Evolutionary conservation across 1,284 basidiomycete genomes (phyloP).

Genomic region (Cryptococcus floricola): DNA sequence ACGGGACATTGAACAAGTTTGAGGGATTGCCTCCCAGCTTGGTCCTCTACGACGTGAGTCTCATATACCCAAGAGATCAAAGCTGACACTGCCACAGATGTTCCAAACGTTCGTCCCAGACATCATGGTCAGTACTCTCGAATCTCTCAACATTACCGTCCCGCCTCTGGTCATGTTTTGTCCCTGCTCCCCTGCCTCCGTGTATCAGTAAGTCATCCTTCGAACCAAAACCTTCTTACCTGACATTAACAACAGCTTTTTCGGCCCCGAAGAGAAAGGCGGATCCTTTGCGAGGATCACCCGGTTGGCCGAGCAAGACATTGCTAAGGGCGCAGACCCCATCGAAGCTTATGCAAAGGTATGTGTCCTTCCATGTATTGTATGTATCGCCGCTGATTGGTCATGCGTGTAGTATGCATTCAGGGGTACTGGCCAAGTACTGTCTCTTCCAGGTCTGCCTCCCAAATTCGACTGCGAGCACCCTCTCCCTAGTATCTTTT

Average conservation of each 20-base stretch:
- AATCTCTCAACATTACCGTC: no score
- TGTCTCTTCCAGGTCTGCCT: conserved; percentile 11
- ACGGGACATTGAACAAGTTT: conserved; percentile 15
- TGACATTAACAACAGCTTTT: no score
- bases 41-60: conserved; percentile 23
- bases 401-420: background rate
- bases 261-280: conserved; percentile 1
- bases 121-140: no score
- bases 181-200: no score
- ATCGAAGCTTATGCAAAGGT: conserved; percentile 9
- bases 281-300: conserved; percentile 4
- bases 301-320: conserved; percentile 1
- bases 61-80: background rate
- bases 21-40: conserved; percentile 10
- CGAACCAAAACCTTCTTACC: no score
- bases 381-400: no score
- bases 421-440: no score
- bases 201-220: no score
- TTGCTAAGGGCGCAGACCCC: conserved; percentile 9
- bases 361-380: background rate
- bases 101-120: background rate
- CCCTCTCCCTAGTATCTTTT: no score
- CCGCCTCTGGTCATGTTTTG: no score
- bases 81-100: conserved; percentile 12
- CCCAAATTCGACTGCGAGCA: conserved; percentile 16